Evolutionary conservation across 192 early-diverging fungal genomes (phyloP), one percentile per base, ranked within the genome.

Genomic region (Phycomyces blakesleeanus): DNA sequence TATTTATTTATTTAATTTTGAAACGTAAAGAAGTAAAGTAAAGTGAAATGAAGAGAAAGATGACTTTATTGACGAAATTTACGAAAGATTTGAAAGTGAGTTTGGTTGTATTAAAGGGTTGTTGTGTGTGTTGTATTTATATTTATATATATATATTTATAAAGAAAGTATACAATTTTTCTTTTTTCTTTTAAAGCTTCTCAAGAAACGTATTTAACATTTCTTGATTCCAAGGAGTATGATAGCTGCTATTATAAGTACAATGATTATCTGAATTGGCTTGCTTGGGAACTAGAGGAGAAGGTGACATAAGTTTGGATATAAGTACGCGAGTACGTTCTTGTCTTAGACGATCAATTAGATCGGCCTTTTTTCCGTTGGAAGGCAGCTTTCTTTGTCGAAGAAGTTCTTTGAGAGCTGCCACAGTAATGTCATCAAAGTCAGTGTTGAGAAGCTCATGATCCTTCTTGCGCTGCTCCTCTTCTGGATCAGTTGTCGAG

Each of bases 371-470:
- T 68, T 89, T 89, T 10, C 89, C 89, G 6, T 78, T 76, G 16
- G 83, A 76, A 27, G 83, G 83, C 51, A 86, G 78, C 0, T 82
- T 80, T 38, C 89, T 78, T 49, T 84, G 76, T 21, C 84, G 65
- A 29, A 90, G 62, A 75, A 88, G 81, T 38, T 90, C 87, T 64
- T 90, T 90, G 22, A 90, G 74, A 65, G 89, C 87, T 21, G 78
- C 67, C 0, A 90, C 89, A 0, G 89, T 90, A 16, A 90, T 81
- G 68, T 90, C 89, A 38, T 88, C 83, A 74, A 90, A 89, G 54
- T 90, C 81, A 18, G 86, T 76, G 20, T 74, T 70, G 39, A 78
- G 71, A 55, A 91, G 77, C 24, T 81, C 78, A 50, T 86, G 81
- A 61, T 91, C 83, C 21, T 89, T 61, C 53, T 76, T 64, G 27